Percentiles rank a stretch among this genome's conserved stretches.
Conservation (phyloP, 805 yeast species). For the Saccharomyces kudriavzevii region DNA sequence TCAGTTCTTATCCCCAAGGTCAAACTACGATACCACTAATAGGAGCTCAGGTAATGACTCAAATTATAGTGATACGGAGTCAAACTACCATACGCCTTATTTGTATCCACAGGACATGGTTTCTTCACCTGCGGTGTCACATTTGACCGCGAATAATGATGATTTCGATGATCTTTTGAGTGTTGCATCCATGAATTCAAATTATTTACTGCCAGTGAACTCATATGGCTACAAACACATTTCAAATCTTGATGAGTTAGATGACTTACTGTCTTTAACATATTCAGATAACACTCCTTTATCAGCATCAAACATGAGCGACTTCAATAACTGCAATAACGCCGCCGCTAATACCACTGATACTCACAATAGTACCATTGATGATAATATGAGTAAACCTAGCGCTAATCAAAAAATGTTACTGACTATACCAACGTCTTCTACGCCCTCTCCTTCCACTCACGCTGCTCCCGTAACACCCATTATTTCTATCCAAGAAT, state of each 20-base stretch:
- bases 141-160: conserved; percentile 17
- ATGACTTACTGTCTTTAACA: conserved; percentile 9
- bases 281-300: conserved; percentile 6
- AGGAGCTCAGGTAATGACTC: conserved; percentile 6
- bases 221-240: conserved; percentile 22
- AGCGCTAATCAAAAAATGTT: background rate
- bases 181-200: conserved; percentile 22
- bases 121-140: conserved; percentile 23
- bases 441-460: background rate
- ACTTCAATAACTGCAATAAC: conserved; percentile 1
- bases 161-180: conserved; percentile 26
- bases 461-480: conserved; percentile 2
- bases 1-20: conserved; percentile 2
- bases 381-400: background rate
- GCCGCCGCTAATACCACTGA: background rate
- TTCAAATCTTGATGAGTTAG: conserved; percentile 18
- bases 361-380: background rate
- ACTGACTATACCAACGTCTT: background rate
- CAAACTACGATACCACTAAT: background rate
- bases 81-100: conserved; percentile 13
- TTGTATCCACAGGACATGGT: conserved; percentile 18
- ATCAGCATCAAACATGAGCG: background rate
- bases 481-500: conserved; percentile 18
- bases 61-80: conserved; percentile 8
- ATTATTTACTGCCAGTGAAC: conserved; percentile 18